Evolutionary conservation across 2,329 filamentous ascomycete species (phyloP).

Genomic region (Fusarium sp.): DNA sequence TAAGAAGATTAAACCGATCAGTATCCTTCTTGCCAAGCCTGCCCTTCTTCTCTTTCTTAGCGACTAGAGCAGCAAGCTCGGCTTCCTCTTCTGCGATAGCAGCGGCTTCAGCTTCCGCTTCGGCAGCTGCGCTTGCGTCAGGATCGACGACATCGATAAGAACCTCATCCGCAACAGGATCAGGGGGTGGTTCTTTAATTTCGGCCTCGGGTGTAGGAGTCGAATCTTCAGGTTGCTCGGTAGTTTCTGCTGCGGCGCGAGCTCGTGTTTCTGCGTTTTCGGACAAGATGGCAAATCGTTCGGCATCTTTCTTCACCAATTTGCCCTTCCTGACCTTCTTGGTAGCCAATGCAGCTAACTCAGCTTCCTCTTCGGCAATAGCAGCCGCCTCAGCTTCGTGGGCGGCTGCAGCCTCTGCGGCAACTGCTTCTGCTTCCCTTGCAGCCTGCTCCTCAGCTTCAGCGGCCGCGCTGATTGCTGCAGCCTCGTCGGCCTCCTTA

Average conservation of each 20-base stretch:
- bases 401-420: slow-evolving; percentile 32
- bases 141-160: slow-evolving; percentile 18
- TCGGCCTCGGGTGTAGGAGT: slow-evolving; percentile 15
- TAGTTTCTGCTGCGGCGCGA: slow-evolving; percentile 38
- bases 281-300: slow-evolving; percentile 34
- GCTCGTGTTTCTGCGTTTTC: slow-evolving; percentile 34
- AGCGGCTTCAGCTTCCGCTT: slow-evolving; percentile 13
- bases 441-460: slow-evolving; percentile 32
- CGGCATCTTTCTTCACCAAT: slow-evolving; percentile 33
- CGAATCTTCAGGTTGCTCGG: slow-evolving; percentile 44
- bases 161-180: slow-evolving; percentile 18
- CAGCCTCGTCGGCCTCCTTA: slow-evolving; percentile 45
- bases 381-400: slow-evolving; percentile 30
- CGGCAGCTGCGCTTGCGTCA: slow-evolving; percentile 14
- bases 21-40: slow-evolving; percentile 59
- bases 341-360: slow-evolving; percentile 22
- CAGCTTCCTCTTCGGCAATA: slow-evolving; percentile 38
- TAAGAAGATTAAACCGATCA: slow-evolving; percentile 58
- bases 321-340: slow-evolving; percentile 42
- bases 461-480: slow-evolving; percentile 20
- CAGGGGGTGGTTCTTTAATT: slow-evolving; percentile 28
- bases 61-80: slow-evolving; percentile 56
- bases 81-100: slow-evolving; percentile 50
- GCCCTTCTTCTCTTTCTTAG: slow-evolving; percentile 61
- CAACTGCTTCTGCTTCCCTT: slow-evolving; percentile 49